These are phyloP conservation scores for Gossypium bickii DNA, from an alignment of 345 rosid species.

Conservation along the genomic window DNA sequence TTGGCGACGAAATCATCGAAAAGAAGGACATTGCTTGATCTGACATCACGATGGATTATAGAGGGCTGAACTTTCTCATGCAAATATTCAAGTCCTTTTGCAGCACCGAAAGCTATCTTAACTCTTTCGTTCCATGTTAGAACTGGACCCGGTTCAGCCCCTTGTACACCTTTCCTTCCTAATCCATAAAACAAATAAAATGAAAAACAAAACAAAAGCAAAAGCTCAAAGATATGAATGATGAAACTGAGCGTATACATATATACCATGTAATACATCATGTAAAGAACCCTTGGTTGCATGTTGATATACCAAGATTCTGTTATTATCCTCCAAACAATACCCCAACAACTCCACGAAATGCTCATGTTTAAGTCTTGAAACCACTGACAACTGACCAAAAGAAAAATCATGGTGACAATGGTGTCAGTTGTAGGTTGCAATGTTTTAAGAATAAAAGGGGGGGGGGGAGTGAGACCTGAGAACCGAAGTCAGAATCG, in stretches of 20 bases:
- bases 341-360: constrained; percentile 84
- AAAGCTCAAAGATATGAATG: background rate
- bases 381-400: constrained; percentile 71
- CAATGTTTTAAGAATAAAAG: too few relatives aligned
- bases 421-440: background rate
- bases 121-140: constrained; percentile 91
- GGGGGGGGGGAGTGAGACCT: constrained; percentile 35
- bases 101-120: constrained; percentile 85
- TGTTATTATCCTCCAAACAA: constrained; percentile 68
- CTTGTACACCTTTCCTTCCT: constrained; percentile 97
- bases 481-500: constrained; percentile 76
- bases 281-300: constrained; percentile 90
- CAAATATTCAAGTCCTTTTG: constrained; percentile 89
- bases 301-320: constrained; percentile 68
- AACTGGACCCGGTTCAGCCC: constrained; percentile 91
- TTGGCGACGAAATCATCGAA: constrained; percentile 80
- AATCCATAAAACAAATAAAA: background rate
- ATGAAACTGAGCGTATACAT: background rate
- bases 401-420: background rate
- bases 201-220: too few relatives aligned
- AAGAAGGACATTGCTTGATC: constrained; percentile 92
- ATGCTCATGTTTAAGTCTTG: constrained; percentile 81
- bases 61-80: constrained; percentile 95
- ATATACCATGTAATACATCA: constrained; percentile 79
- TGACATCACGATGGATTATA: constrained; percentile 84